A percentile compares a stretch with the other conserved stretches of the same genome.
Conservation (phyloP, 1,284 basidiomycete genomes). For the Veloporphyrellus conicus region DNA sequence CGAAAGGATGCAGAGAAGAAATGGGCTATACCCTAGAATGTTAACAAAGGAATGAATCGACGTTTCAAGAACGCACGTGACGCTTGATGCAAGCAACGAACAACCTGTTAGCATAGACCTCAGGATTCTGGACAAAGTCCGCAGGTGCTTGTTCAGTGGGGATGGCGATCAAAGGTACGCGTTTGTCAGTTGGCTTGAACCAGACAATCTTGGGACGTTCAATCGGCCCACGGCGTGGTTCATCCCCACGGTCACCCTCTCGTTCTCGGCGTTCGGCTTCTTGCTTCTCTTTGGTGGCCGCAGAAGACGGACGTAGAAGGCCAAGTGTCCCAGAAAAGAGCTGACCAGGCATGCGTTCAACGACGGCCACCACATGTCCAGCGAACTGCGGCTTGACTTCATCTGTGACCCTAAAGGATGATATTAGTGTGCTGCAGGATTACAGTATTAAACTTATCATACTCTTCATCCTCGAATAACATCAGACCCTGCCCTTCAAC, state of each 20-base stretch:
- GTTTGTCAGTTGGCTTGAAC: conserved; percentile 99
- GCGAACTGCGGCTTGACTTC: conserved; percentile 94
- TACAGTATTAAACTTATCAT: conserved; percentile 28
- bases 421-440: conserved; percentile 7
- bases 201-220: conserved; percentile 99
- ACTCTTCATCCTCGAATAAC: conserved; percentile 97
- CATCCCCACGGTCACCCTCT: conserved; percentile 84
- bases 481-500: conserved; percentile 97
- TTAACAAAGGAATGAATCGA: conserved; percentile 11
- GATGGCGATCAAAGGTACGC: conserved; percentile 97
- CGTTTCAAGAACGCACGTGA: conserved; percentile 53
- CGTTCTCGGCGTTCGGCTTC: conserved; percentile 96
- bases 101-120: conserved; percentile 83
- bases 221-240: conserved; percentile 68
- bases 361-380: conserved; percentile 97
- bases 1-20: conserved; percentile 97
- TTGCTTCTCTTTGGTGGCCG: conserved; percentile 99
- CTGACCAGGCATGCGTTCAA: conserved; percentile 98
- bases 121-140: conserved; percentile 94
- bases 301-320: conserved; percentile 91
- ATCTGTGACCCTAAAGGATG: conserved; percentile 77
- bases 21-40: conserved; percentile 55
- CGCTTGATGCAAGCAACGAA: conserved; percentile 99
- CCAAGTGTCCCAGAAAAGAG: conserved; percentile 97
- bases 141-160: conserved; percentile 98